phyloP scores from a whole-genome alignment of 345 rosid genomes.

The Cardamine chenopodiifolia region DNA sequence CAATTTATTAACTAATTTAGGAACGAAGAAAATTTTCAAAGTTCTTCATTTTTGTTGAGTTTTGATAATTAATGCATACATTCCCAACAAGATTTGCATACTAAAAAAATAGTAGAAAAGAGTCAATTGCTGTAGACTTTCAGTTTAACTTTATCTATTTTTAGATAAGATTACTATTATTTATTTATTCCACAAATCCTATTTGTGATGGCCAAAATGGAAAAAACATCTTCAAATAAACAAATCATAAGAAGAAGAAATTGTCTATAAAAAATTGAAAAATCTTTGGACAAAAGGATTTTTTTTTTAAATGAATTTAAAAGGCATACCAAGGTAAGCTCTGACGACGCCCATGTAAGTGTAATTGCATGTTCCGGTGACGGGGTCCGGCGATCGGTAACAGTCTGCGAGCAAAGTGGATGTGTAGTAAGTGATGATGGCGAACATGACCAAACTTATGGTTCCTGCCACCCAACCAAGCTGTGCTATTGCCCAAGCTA shows the following conservation, averaged over 20 bases:
- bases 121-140: background rate
- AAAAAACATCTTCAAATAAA: background rate
- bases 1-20: constrained; percentile 2
- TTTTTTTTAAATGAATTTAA: background rate
- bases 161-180: background rate
- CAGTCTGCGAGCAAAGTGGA: constrained; percentile 71
- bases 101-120: background rate
- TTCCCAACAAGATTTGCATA: constrained; percentile 15
- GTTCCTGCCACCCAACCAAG: constrained; percentile 87
- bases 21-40: background rate
- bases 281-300: background rate
- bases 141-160: background rate
- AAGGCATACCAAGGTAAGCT: constrained; percentile 64
- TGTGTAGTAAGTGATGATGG: constrained; percentile 73
- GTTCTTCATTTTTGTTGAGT: background rate
- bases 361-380: constrained; percentile 73
- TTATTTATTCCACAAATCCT: background rate
- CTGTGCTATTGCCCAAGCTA: constrained; percentile 92
- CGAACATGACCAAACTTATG: constrained; percentile 55
- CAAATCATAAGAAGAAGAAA: background rate
- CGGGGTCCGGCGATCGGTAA: constrained; percentile 67
- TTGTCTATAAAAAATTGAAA: background rate
- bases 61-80: background rate
- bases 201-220: background rate
- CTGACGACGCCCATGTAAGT: constrained; percentile 82